A percentile compares a stretch with the other conserved stretches of the same genome.
Evolutionary conservation across 148 eudicot species (phyloP).

Genomic region (Beta vulgaris): DNA sequence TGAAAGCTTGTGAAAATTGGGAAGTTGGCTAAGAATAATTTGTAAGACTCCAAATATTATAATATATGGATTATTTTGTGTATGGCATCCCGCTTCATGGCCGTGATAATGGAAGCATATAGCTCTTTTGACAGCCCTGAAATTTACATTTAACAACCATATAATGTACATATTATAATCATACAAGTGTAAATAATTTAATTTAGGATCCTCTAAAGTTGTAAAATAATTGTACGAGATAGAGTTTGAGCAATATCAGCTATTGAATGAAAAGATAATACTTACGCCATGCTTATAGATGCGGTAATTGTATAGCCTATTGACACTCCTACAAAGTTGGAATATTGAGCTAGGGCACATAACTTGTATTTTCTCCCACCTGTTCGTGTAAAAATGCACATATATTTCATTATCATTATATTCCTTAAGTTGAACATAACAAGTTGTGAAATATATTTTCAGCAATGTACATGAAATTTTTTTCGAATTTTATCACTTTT

Average conservation of each 20-base stretch:
- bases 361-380: conserved; percentile 47
- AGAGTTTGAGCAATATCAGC: too few species aligned
- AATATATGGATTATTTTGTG: conserved; percentile 42
- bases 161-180: background rate
- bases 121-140: conserved; percentile 62
- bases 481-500: too few species aligned
- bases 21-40: conserved; percentile 58
- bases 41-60: conserved; percentile 42
- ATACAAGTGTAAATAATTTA: too few species aligned
- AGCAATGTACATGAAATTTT: too few species aligned
- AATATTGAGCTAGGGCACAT: conserved; percentile 54
- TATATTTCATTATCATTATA: background rate
- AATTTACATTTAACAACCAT: background rate
- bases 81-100: conserved; percentile 40
- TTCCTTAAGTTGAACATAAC: too few species aligned
- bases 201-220: too few species aligned
- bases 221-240: too few species aligned
- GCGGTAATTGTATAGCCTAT: conserved; percentile 69
- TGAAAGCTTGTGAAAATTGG: conserved; percentile 61
- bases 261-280: background rate
- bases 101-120: conserved; percentile 59
- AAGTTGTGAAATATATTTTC: too few species aligned
- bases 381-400: conserved; percentile 6
- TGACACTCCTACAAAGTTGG: conserved; percentile 45
- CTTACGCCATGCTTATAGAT: conserved; percentile 66